Conservation (phyloP, 2,329 filamentous ascomycete species). For the Karstenula rhodostoma region DNA sequence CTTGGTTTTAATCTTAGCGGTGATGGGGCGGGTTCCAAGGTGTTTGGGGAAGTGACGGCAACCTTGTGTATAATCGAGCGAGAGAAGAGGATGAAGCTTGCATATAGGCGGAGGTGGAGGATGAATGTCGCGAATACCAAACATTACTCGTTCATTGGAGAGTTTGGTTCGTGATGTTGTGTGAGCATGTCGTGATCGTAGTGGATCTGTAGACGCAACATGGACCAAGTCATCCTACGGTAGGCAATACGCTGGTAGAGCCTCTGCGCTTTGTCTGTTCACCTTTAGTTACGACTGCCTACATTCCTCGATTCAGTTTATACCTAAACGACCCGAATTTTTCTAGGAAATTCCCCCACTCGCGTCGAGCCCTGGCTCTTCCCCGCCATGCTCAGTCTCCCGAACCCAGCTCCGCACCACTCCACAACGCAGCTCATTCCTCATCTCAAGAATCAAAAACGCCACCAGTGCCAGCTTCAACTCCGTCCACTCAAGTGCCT, state of each 20-base stretch:
- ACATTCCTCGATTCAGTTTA: too few relatives aligned
- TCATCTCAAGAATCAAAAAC: too few relatives aligned
- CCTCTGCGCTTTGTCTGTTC: too few relatives aligned
- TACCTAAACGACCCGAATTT: too few relatives aligned
- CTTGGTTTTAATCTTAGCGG: constrained; percentile 15
- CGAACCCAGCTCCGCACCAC: too few relatives aligned
- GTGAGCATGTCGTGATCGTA: background rate
- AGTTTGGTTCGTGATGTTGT: background rate
- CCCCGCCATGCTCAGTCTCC: too few relatives aligned
- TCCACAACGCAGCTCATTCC: too few relatives aligned
- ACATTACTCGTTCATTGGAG: background rate
- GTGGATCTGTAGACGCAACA: background rate
- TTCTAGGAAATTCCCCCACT: too few relatives aligned
- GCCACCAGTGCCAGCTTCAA: too few relatives aligned
- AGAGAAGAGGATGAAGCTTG: background rate
- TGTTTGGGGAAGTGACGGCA: constrained; percentile 1
- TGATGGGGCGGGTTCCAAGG: constrained; percentile 11
- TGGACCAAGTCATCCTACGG: background rate
- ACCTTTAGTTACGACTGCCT: too few relatives aligned
- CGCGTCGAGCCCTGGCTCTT: too few relatives aligned
- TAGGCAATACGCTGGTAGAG: too few relatives aligned
- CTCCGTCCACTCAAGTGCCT: background rate
- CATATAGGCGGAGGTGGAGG: background rate
- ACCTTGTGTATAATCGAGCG: background rate
- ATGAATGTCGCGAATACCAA: background rate